Percentiles rank a stretch among this genome's conserved stretches.
Conservation (phyloP, 352 stramenopile genomes). For the Phytophthora macrochlamydospora region DNA sequence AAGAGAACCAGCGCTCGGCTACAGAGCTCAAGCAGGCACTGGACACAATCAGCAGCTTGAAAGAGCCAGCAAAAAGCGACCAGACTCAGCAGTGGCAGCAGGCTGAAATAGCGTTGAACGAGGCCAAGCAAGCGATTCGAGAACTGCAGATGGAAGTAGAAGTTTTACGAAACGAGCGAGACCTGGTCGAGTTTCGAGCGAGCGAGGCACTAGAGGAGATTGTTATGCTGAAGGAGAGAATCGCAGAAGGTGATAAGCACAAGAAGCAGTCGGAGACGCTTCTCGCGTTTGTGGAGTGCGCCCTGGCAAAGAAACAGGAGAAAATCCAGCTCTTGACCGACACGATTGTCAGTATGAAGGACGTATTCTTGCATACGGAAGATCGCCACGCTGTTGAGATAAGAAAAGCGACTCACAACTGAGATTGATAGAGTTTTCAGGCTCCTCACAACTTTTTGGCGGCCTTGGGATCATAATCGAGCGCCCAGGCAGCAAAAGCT, state of each 20-base stretch:
- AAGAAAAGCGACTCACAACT: constrained; percentile 32
- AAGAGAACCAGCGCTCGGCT: constrained; percentile 83
- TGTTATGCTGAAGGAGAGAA: constrained; percentile 57
- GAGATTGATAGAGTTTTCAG: too few species aligned
- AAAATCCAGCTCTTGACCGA: constrained; percentile 75
- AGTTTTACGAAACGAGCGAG: constrained; percentile 59
- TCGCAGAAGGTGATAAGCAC: constrained; percentile 37
- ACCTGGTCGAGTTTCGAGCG: constrained; percentile 77
- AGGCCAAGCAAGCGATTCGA: constrained; percentile 48
- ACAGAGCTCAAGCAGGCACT: constrained; percentile 69
- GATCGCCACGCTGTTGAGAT: constrained; percentile 77
- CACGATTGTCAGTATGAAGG: constrained; percentile 87
- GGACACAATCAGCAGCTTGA: constrained; percentile 65
- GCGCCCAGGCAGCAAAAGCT: too few species aligned
- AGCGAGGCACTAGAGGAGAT: constrained; percentile 87
- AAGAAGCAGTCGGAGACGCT: constrained; percentile 58
- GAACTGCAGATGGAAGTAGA: constrained; percentile 67
- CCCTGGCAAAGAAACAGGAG: constrained; percentile 57
- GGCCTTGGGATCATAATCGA: too few species aligned
- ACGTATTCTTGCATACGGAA: constrained; percentile 89
- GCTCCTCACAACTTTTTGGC: too few species aligned
- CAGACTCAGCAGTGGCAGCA: constrained; percentile 79
- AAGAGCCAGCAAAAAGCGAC: constrained; percentile 58
- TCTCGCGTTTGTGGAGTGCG: constrained; percentile 38
- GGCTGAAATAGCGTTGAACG: constrained; percentile 60